Percentiles rank a stretch among this genome's conserved stretches.
Conservation (phyloP, 2,329 filamentous ascomycete genomes). For the Talaromyces sp. region DNA sequence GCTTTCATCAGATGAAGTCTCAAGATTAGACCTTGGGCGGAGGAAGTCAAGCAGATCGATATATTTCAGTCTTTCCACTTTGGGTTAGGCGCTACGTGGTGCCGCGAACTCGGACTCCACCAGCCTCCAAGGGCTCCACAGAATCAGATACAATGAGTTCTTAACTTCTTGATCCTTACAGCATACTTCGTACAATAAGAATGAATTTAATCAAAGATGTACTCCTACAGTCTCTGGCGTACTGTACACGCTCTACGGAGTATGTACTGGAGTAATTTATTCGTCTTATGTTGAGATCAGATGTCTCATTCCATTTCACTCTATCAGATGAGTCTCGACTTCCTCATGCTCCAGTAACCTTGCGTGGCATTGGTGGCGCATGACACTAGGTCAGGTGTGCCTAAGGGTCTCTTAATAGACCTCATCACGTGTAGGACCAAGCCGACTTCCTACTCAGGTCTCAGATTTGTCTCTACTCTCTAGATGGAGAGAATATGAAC, state of each 20-base stretch:
- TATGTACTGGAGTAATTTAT: not conserved
- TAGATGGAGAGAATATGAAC: not conserved
- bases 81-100: slow-evolving; percentile 10
- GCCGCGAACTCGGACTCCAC: slow-evolving; percentile 7
- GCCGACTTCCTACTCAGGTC: not conserved
- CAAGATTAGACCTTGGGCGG: not conserved
- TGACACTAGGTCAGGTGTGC: not conserved
- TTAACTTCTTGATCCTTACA: not conserved
- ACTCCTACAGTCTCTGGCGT: not conserved
- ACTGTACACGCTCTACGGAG: not conserved
- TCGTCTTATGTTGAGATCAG: not conserved
- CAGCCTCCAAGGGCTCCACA: slow-evolving; percentile 1
- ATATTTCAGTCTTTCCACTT: slow-evolving; percentile 12
- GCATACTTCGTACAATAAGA: not conserved
- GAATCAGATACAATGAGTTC: not conserved
- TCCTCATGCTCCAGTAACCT: not conserved
- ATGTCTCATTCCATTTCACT: not conserved
- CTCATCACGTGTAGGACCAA: not conserved
- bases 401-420: not conserved
- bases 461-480: not conserved
- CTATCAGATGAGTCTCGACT: not conserved
- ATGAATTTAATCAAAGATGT: not conserved
- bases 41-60: not conserved
- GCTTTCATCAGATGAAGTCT: slow-evolving; percentile 4
- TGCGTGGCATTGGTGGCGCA: not conserved